Evolutionary conservation across 768 basidiomycete species (phyloP), one percentile per base, ranked within the genome.

Genomic region (Mycena rosella): DNA sequence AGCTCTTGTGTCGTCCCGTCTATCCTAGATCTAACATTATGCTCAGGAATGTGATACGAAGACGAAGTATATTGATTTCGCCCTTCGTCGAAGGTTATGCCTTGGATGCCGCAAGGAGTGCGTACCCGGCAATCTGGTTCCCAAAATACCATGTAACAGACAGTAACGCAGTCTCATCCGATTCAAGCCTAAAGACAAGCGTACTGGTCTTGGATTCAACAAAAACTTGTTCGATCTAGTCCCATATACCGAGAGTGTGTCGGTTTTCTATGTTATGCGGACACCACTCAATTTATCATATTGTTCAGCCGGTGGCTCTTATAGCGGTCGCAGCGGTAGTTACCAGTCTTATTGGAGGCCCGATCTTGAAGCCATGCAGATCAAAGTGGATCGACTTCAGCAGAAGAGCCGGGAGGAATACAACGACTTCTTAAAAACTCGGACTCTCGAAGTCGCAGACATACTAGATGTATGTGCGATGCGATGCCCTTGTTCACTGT

Each of bases 161-260:
- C n/a, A n/a, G n/a, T n/a, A n/a, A n/a, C n/a, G n/a, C 26, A 52
- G 59, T 40, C 59, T 60, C 34, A 48, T 60, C 5, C 47, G 59
- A 59, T 22, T 34, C n/a, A 48, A 59, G 20, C 27, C 5, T 24
- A 18, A 40, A 2, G 0, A 52, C n/a, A 9, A 18, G 18, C 7
- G 7, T 15, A 5, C 48, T 24, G 22, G 15, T 17, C 14, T 3
- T 26, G 15, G 32, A 3, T 60, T 51, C 11, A 26, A 52, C 18
- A 1, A 15, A 4, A 34, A 27, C 2, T 2, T 60, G 2, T 15
- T 52, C 24, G 49, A 36, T 42, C 51, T 60, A 32, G 59, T 60
- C 8, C 59, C 59, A 4, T 38, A 60, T 47, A 60, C 22, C 47
- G n/a, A 17, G 14, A 36, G 24, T 48, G 2, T 26, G 56, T 20